Percentiles rank a stretch among this genome's conserved stretches.
phyloP scores from a whole-genome alignment of 2,329 filamentous ascomycete genomes.

The Cadophora luteo-olivacea region DNA sequence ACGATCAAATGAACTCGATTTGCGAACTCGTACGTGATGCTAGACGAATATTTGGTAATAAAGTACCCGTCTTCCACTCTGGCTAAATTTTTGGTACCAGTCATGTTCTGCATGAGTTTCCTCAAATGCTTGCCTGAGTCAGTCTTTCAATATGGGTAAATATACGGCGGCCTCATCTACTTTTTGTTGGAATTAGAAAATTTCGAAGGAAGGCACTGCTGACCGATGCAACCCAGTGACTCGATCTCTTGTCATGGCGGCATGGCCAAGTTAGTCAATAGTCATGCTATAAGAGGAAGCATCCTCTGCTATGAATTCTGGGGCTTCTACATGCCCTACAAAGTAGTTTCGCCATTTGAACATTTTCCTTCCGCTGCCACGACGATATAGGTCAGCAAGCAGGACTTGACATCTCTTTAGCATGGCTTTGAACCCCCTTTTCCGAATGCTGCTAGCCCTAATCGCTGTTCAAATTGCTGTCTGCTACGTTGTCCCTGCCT shows the following conservation, averaged over 20 bases:
- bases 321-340: neutral
- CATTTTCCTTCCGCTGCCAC: too few relatives aligned
- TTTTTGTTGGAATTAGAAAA: neutral
- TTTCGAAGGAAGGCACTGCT: neutral
- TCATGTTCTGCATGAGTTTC: neutral
- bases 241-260: neutral
- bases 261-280: neutral
- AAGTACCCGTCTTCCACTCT: neutral
- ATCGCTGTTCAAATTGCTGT: neutral
- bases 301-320: neutral
- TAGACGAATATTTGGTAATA: neutral
- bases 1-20: neutral
- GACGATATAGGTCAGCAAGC: neutral
- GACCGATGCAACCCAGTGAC: neutral
- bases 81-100: neutral
- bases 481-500: neutral
- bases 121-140: neutral
- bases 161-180: neutral
- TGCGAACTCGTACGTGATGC: neutral
- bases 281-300: neutral
- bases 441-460: neutral
- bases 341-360: neutral
- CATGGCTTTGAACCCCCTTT: constrained; percentile 1
- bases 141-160: neutral
- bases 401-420: neutral